Evolutionary conservation across 106 monocot genomes (phyloP).

Genomic region (Alisma plantagoaquatica): DNA sequence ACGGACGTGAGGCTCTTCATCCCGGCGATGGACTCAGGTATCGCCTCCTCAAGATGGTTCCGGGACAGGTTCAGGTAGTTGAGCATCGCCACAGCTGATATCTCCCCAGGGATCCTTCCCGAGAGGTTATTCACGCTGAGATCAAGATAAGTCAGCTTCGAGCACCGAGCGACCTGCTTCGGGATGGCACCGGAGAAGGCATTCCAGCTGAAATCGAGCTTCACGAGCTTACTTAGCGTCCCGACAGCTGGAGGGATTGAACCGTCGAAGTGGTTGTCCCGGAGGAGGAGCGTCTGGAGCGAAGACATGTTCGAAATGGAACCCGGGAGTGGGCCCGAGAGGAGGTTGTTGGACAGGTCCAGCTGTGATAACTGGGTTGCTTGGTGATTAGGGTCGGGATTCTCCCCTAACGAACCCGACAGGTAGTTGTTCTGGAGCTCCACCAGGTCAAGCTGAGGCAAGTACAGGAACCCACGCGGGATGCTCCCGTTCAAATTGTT

Average conservation of each 20-base stretch:
- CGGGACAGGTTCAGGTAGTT: slow-evolving; percentile 64
- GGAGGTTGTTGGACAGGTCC: slow-evolving; percentile 58
- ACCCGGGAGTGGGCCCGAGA: slow-evolving; percentile 36
- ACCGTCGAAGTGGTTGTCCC: slow-evolving; percentile 37
- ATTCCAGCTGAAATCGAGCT: slow-evolving; percentile 57
- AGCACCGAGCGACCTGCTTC: slow-evolving; percentile 24
- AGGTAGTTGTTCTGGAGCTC: slow-evolving; percentile 81
- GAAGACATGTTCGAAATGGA: slow-evolving; percentile 36
- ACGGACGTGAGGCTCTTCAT: slow-evolving; percentile 60
- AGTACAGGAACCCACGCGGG: slow-evolving; percentile 13
- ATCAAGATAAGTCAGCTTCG: slow-evolving; percentile 53
- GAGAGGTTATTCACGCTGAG: slow-evolving; percentile 62
- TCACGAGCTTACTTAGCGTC: slow-evolving; percentile 19
- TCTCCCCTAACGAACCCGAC: slow-evolving; percentile 45
- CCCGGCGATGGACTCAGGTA: slow-evolving; percentile 35
- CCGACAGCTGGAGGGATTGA: slow-evolving; percentile 30
- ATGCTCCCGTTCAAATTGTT: slow-evolving; percentile 68
- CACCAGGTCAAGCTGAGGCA: slow-evolving; percentile 44
- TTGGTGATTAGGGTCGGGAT: slow-evolving; percentile 7
- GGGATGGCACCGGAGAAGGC: slow-evolving; percentile 40
- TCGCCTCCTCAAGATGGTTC: slow-evolving; percentile 36
- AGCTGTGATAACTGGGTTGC: slow-evolving; percentile 27
- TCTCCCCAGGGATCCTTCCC: slow-evolving; percentile 39
- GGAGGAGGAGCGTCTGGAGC: slow-evolving; percentile 29
- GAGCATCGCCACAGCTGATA: slow-evolving; percentile 29